A percentile compares a stretch with the other conserved stretches of the same genome.
Conservation (phyloP, 495 filamentous ascomycete genomes). For the Tuber calosporum region DNA sequence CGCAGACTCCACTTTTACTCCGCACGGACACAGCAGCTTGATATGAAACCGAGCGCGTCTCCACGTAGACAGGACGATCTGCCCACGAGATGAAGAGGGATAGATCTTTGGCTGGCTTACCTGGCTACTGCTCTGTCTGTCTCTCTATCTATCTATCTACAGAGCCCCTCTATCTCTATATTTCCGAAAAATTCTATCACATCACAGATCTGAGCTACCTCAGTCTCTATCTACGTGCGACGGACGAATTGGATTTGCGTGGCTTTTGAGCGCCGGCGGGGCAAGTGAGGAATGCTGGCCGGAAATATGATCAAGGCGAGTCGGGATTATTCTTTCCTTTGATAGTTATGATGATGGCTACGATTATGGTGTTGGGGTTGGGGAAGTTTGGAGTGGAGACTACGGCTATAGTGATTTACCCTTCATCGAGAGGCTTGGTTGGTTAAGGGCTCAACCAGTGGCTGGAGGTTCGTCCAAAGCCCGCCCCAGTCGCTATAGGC, state of each 20-base stretch:
- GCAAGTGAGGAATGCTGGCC: neutral
- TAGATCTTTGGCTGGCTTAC: slow-evolving; percentile 3
- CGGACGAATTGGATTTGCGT: slow-evolving; percentile 1
- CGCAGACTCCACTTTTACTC: neutral
- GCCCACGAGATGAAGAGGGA: neutral
- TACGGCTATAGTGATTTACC: neutral
- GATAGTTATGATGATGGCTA: neutral
- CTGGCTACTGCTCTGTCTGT: neutral
- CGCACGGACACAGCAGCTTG: neutral
- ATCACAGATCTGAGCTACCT: slow-evolving; percentile 3
- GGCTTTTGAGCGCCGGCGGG: neutral
- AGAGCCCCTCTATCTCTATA: neutral
- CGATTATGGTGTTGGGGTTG: neutral
- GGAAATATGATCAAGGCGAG: neutral
- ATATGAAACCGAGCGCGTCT: slow-evolving; percentile 6
- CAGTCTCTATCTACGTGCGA: neutral
- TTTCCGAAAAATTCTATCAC: neutral
- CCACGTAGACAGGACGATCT: neutral
- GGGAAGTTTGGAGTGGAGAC: neutral
- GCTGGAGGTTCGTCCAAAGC: neutral
- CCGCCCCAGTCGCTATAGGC: neutral
- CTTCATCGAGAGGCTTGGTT: slow-evolving; percentile 6
- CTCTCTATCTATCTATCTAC: neutral
- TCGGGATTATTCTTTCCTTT: neutral
- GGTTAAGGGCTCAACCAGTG: neutral